Base-by-base conservation (phyloP, 2,329 filamentous ascomycete genomes). In the Colletotrichum australisinense region DNA sequence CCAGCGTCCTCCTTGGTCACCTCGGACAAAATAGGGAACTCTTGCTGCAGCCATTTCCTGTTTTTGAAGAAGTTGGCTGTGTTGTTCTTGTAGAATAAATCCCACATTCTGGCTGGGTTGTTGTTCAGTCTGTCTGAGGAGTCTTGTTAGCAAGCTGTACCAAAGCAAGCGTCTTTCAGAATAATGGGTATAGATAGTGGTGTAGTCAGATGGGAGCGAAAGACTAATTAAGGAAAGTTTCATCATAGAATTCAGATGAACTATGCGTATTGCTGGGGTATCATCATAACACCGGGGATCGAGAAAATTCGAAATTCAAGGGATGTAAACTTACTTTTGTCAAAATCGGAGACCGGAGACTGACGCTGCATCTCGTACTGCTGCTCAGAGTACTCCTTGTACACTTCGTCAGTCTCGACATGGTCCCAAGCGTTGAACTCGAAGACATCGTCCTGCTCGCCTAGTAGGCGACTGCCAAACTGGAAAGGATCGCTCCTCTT, bases 391-490 rank as follows among this genome's bases (percentile, higher is more conserved):
- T 97, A 98, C 80, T 93, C 91, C 80, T 93, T 92, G 88, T 98
- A 98, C 53, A 92, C 89, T 78, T 94, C 91, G 85, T 98, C 96
- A 81, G 95, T 95, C 84, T 96, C 93, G 81, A 98, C 97, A 82
- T 99, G 96, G 82, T 99, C 97, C 97, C 97, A 99, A 49, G 97
- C 97, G 83, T 99, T 99, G 90, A 97, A 98, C 82, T 97, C 93
- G 85, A 96, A 99, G 79, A 97, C 94, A 81, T 98, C 89, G 85
- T 98, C 95, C 80, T 92, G 91, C 82, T 96, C 89, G 78, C 93
- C 91, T 64, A 99, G 90, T 79, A 90, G 94, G 73, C 96, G 94
- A 60, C 94, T 97, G 74, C 97, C 97, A 83, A 99, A 99, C 83
- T 97, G 93, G 83, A 98, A 99, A 22, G 97, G 97, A 80, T 98